phyloP scores from a whole-genome alignment of 2,329 filamentous ascomycete genomes.

The Alternaria gansuensis region DNA sequence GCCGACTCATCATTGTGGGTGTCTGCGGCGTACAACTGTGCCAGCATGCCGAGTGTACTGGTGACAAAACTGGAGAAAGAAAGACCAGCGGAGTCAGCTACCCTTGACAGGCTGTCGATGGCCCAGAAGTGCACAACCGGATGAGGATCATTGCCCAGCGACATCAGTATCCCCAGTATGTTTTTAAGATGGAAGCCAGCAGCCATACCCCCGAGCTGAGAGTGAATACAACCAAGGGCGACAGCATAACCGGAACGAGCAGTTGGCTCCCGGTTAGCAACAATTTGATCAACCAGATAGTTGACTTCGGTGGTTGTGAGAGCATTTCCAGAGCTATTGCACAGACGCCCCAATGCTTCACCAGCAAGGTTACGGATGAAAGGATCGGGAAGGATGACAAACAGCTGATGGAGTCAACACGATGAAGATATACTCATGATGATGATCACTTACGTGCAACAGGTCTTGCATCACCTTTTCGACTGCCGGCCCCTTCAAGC shows the following conservation, averaged over 20 bases:
- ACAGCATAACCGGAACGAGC: constrained; percentile 94
- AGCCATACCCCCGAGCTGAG: constrained; percentile 96
- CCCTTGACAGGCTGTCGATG: constrained; percentile 82
- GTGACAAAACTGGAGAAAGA: constrained; percentile 92
- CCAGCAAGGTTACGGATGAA: constrained; percentile 87
- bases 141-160: constrained; percentile 92
- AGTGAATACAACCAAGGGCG: constrained; percentile 91
- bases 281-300: constrained; percentile 90
- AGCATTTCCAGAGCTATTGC: constrained; percentile 81
- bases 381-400: constrained; percentile 83
- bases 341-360: constrained; percentile 84
- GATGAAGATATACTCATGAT: neutral
- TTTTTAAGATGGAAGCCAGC: constrained; percentile 96
- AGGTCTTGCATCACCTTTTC: constrained; percentile 75
- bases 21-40: constrained; percentile 90
- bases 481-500: constrained; percentile 76
- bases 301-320: constrained; percentile 93
- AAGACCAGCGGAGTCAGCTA: constrained; percentile 90
- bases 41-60: constrained; percentile 90
- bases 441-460: constrained; percentile 72
- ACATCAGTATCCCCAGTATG: constrained; percentile 98
- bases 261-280: constrained; percentile 90
- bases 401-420: constrained; percentile 58
- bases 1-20: constrained; percentile 86
- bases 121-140: constrained; percentile 97